These are phyloP conservation scores for Yamadazyma blattariae DNA, from an alignment of 1,139 yeast genomes.

Conservation along the genomic window DNA sequence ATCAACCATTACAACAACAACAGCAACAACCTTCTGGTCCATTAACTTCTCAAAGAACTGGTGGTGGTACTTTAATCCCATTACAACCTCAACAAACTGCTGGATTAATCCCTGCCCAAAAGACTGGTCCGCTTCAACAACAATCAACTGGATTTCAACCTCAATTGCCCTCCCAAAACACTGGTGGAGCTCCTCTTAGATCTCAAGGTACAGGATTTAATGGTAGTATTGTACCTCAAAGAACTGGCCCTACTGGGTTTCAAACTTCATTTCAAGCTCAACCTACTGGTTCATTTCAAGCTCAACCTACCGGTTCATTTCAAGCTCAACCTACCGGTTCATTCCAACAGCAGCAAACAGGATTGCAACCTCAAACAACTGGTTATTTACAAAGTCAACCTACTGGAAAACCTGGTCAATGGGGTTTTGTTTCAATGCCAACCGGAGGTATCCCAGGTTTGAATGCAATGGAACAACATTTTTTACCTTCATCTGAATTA, in stretches of 20 bases:
- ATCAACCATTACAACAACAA: background rate
- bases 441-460: constrained; percentile 76
- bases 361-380: constrained; percentile 40
- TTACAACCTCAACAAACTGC: constrained; percentile 50
- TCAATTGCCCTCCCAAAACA: constrained; percentile 16
- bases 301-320: constrained; percentile 38
- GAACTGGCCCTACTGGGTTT: constrained; percentile 23
- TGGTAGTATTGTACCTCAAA: constrained; percentile 36
- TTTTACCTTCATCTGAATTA: constrained; percentile 61
- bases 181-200: constrained; percentile 14
- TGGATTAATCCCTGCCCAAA: constrained; percentile 44
- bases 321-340: constrained; percentile 38
- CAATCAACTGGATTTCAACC: constrained; percentile 40
- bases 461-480: constrained; percentile 70
- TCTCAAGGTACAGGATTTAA: constrained; percentile 24
- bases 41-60: constrained; percentile 39
- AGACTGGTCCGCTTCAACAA: constrained; percentile 26
- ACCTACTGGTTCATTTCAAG: constrained; percentile 32
- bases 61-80: constrained; percentile 43
- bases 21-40: constrained; percentile 9
- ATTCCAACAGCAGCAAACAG: constrained; percentile 26
- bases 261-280: constrained; percentile 35
- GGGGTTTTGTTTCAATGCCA: constrained; percentile 78
- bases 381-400: constrained; percentile 49
- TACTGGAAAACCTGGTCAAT: constrained; percentile 76